Percentiles rank a stretch among this genome's conserved stretches.
These are phyloP conservation scores for Cyphellophora europaea DNA, from an alignment of 2,329 filamentous ascomycete genomes.

Conservation along the genomic window DNA sequence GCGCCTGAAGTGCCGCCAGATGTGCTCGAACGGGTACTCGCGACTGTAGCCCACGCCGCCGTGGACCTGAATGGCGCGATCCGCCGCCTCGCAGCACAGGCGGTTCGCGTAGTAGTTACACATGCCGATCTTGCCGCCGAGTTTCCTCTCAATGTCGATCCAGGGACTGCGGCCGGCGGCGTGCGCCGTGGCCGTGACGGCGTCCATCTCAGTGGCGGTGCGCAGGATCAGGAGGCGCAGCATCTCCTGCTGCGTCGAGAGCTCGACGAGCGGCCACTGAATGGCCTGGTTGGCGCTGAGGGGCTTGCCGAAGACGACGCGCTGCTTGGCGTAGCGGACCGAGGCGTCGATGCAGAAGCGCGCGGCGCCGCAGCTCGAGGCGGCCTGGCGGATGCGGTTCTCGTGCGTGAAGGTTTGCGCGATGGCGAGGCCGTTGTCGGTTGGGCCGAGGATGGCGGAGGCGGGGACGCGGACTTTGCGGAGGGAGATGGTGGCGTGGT, in stretches of 20 bases:
- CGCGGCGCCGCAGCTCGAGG: conserved; percentile 50
- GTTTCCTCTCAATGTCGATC: conserved; percentile 46
- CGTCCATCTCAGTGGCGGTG: conserved; percentile 54
- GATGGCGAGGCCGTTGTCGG: conserved; percentile 48
- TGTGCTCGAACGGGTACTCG: conserved; percentile 54
- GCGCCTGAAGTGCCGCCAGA: conserved; percentile 54
- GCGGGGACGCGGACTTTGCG: conserved; percentile 48
- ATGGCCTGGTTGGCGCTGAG: conserved; percentile 54
- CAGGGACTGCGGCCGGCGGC: conserved; percentile 28
- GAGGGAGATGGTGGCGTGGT: conserved; percentile 52
- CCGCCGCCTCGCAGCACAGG: conserved; percentile 50
- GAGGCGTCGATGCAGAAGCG: conserved; percentile 50
- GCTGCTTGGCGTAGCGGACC: conserved; percentile 45
- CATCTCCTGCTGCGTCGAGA: conserved; percentile 55
- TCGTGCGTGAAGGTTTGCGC: conserved; percentile 59
- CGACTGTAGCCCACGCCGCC: conserved; percentile 51
- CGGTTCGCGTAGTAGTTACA: conserved; percentile 59
- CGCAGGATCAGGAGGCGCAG: conserved; percentile 51
- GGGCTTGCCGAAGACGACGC: conserved; percentile 47
- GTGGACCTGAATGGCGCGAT: conserved; percentile 54
- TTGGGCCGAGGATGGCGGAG: conserved; percentile 41
- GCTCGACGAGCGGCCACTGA: conserved; percentile 55
- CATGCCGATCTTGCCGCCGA: conserved; percentile 56
- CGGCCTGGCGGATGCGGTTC: conserved; percentile 56
- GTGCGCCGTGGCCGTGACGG: conserved; percentile 20